Conservation (phyloP, 1,284 basidiomycete genomes). For the Schizophyllum amplum region DNA sequence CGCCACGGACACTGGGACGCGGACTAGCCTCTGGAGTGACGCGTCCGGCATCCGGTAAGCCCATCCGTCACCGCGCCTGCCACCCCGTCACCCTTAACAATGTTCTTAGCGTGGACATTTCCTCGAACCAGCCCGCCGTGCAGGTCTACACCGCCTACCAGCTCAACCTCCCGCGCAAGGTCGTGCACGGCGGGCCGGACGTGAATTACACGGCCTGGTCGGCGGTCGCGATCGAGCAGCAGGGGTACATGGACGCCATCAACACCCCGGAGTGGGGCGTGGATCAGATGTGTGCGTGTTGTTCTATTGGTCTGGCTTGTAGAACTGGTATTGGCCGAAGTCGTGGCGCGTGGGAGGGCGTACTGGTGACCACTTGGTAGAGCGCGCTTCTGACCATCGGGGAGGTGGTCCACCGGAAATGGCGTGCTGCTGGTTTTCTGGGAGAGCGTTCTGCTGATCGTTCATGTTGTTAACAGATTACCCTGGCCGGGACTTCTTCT, state of each 20-base stretch:
- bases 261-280: slow-evolving; percentile 46
- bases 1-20: slow-evolving; percentile 11
- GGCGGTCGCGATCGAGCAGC: slow-evolving; percentile 48
- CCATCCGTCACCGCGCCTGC: background rate
- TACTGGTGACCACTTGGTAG: too few relatives aligned
- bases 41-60: slow-evolving; percentile 40
- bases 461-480: background rate
- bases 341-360: too few relatives aligned
- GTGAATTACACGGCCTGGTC: slow-evolving; percentile 34
- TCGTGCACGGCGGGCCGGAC: slow-evolving; percentile 39
- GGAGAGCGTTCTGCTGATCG: too few relatives aligned
- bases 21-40: slow-evolving; percentile 32
- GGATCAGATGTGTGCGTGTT: slow-evolving; percentile 42
- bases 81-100: too few relatives aligned
- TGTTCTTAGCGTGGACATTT: slow-evolving; percentile 36
- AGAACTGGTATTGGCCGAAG: too few relatives aligned
- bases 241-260: slow-evolving; percentile 47
- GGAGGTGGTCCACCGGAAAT: too few relatives aligned
- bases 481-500: background rate
- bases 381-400: too few relatives aligned
- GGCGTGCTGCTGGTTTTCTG: too few relatives aligned
- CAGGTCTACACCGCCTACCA: slow-evolving; percentile 37
- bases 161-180: slow-evolving; percentile 39
- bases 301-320: too few relatives aligned
- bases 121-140: slow-evolving; percentile 40